Percentiles rank a stretch among this genome's conserved stretches.
These are phyloP conservation scores for Niebla homalea DNA, from an alignment of 495 filamentous ascomycete genomes.

Conservation along the genomic window DNA sequence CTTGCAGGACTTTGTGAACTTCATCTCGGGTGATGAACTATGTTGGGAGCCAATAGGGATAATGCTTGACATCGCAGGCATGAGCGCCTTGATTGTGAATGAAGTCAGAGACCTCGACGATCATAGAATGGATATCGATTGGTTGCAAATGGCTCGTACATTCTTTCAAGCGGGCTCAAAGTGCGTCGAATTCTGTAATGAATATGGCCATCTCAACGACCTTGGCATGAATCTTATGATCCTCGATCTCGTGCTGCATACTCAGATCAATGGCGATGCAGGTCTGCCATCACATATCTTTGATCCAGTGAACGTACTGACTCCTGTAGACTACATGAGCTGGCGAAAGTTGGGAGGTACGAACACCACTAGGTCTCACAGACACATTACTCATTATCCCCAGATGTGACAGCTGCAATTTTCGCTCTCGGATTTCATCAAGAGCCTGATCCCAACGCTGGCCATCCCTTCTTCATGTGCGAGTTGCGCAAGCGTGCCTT, in stretches of 20 bases:
- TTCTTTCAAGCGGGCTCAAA: conserved; percentile 23
- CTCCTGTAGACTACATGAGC: conserved; percentile 25
- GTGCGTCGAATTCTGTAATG: not conserved
- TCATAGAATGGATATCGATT: conserved; percentile 7
- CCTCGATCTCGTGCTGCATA: conserved; percentile 19
- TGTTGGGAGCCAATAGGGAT: conserved; percentile 49
- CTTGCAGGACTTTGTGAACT: conserved; percentile 23
- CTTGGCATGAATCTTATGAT: not conserved
- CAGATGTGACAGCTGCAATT: conserved; percentile 15
- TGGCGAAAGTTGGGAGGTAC: conserved; percentile 27
- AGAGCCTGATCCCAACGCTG: conserved; percentile 28
- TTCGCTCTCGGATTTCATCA: conserved; percentile 47
- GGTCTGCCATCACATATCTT: no score
- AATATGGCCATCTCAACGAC: conserved; percentile 3
- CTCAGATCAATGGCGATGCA: conserved; percentile 39
- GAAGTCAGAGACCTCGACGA: conserved; percentile 25
- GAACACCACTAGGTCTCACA: conserved; percentile 16
- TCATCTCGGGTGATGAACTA: conserved; percentile 36
- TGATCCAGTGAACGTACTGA: no score
- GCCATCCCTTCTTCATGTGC: conserved; percentile 35
- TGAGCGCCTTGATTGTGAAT: conserved; percentile 24
- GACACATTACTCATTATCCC: not conserved
- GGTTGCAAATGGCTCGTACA: conserved; percentile 6
- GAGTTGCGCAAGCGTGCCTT: conserved; percentile 40
- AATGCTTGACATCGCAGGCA: conserved; percentile 35